Conservation (phyloP, 345 rosid species). For the Fremontodendron californicum region DNA sequence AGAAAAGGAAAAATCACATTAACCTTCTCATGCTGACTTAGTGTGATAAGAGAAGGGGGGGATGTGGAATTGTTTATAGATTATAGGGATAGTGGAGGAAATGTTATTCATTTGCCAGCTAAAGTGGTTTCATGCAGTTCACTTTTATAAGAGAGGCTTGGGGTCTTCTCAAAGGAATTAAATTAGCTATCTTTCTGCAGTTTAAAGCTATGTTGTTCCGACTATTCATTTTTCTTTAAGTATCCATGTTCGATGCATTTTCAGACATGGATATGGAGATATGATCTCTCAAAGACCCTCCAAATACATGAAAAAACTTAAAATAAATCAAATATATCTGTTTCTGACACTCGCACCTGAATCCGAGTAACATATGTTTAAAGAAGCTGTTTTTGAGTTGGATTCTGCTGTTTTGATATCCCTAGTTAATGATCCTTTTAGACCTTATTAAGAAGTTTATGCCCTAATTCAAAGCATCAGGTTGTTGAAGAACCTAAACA, state of each 20-base stretch:
- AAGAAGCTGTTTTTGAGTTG: background rate
- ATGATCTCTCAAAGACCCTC: no score
- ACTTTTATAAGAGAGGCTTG: background rate
- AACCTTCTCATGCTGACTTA: background rate
- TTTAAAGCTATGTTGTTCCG: no score
- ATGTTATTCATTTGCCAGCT: background rate
- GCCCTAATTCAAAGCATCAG: background rate
- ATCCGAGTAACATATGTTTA: no score
- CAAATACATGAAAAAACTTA: no score
- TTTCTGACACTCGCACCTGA: no score
- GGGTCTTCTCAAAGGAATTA: background rate
- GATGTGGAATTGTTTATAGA: background rate
- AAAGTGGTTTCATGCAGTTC: background rate
- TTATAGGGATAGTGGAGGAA: background rate
- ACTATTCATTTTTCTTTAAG: no score
- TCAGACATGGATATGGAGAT: no score
- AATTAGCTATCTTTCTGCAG: no score
- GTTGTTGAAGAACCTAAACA: background rate
- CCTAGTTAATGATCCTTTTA: background rate
- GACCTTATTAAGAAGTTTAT: background rate
- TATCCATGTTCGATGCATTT: no score
- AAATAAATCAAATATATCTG: no score
- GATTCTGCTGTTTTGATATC: background rate
- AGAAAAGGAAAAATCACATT: background rate
- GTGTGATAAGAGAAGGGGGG: background rate